A percentile compares a stretch with the other conserved stretches of the same genome.
phyloP scores from a whole-genome alignment of 495 filamentous ascomycete species.

The Penicillium nucicola region DNA sequence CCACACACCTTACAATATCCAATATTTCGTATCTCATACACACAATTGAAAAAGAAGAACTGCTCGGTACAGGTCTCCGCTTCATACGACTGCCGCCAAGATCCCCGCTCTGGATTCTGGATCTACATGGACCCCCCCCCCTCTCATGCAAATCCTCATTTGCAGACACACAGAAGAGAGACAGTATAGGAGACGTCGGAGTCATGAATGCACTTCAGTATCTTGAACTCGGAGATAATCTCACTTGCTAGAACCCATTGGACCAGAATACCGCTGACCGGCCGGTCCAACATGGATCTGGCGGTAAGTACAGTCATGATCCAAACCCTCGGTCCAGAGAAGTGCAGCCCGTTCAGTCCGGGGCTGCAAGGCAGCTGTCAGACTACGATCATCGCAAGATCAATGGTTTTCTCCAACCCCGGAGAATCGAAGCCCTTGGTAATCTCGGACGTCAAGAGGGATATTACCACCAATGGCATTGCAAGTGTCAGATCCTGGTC shows the following conservation, averaged over 20 bases:
- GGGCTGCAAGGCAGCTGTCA: neutral
- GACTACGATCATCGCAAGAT: neutral
- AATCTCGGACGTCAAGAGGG: neutral
- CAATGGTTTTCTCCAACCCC: neutral
- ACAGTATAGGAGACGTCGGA: neutral
- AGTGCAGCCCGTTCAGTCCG: neutral
- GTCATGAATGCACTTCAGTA: neutral
- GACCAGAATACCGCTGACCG: neutral
- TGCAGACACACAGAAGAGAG: neutral
- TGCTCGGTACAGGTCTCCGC: neutral
- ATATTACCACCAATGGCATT: neutral
- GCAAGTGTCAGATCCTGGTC: neutral
- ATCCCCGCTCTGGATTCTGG: conserved; percentile 3
- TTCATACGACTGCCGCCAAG: conserved; percentile 1
- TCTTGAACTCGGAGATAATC: neutral
- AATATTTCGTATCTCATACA: no score
- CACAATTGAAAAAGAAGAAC: no score
- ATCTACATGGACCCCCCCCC: conserved; percentile 1
- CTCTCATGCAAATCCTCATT: conserved; percentile 2
- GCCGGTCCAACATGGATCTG: conserved; percentile 1
- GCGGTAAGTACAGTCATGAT: conserved; percentile 3
- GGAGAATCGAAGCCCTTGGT: neutral
- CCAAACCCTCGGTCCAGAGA: neutral
- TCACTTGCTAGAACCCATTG: neutral
- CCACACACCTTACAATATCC: no score